Base-by-base conservation (phyloP, 306 rosid species). In the Hippophae tibetana region DNA sequence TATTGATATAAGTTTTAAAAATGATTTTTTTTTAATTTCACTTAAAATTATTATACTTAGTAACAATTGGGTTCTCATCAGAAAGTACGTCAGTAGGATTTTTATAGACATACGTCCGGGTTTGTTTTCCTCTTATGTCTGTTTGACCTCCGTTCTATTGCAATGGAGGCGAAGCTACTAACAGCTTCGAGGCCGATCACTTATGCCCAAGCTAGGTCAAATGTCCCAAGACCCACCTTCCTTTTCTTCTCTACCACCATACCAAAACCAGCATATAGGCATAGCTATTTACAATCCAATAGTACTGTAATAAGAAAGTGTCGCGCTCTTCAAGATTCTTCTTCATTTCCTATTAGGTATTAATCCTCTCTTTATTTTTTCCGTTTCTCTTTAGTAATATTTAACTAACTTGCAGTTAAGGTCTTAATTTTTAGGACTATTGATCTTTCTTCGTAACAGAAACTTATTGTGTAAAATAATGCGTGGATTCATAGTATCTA, bases 121-220 rank as follows among this genome's bases (percentile, higher is more conserved):
- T 31, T n/a, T 26, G 23, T 44, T 54, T 14, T 8, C 23, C 58
- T 23, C 25, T 18, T 18, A 18, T 18, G 23, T 18, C 23, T 18
- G 23, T 18, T 18, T 10, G 2, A 3, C 9, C 8, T 42, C 40
- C 1, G n/a, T 46, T 61, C 54, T 65, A 45, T 40, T 44, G 44
- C 51, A 65, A 79, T 79, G 84, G 70, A 68, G 47, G 38, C 73
- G 14, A 43, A 60, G 64, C 14, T 65, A 49, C 40, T 61, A 1
- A 38, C 43, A 52, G 48, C 69, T 65, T 31, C 62, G n/a, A 42
- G 44, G 14, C 11, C 43, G 13, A 8, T 31, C 57, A 7, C 45
- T 47, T 61, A 71, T 56, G 50, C 53, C 69, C 64, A 51, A 14
- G 45, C 66, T 25, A 47, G 25, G 7, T 43, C 49, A 71, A 65